phyloP scores from a whole-genome alignment of 805 yeast genomes.

The Suhomyces vadensis region DNA sequence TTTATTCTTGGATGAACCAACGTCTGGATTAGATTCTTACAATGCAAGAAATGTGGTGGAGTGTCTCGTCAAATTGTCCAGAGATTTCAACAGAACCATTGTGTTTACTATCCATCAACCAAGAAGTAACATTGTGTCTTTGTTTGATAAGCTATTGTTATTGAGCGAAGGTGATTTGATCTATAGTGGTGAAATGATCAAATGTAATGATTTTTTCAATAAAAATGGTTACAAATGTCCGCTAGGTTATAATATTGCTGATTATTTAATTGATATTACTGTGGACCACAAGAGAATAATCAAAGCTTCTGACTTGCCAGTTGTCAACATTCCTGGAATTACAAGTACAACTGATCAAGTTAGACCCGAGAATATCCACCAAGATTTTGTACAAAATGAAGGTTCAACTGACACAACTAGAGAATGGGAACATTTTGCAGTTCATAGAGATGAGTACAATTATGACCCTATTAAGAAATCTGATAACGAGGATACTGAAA shows the following conservation, averaged over 20 bases:
- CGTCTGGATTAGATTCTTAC: conserved; percentile 92
- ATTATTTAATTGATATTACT: conserved; percentile 87
- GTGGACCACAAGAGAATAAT: conserved; percentile 53
- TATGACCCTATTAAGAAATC: conserved; percentile 20
- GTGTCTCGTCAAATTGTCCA: conserved; percentile 74
- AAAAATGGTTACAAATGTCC: conserved; percentile 83
- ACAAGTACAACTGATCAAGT: conserved; percentile 7
- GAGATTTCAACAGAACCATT: conserved; percentile 81
- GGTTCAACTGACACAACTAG: conserved; percentile 57
- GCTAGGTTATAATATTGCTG: conserved; percentile 88
- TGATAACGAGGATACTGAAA: conserved; percentile 18
- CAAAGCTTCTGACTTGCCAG: conserved; percentile 7
- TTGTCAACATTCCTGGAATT: conserved; percentile 8
- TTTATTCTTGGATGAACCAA: conserved; percentile 85
- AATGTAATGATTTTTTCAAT: conserved; percentile 73
- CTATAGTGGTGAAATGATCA: conserved; percentile 81
- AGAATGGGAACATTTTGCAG: conserved; percentile 87
- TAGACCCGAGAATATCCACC: conserved; percentile 25
- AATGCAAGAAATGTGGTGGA: conserved; percentile 92
- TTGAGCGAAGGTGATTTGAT: conserved; percentile 83
- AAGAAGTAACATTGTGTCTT: conserved; percentile 88
- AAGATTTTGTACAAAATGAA: conserved; percentile 26
- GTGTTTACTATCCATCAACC: conserved; percentile 97
- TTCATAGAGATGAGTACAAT: conserved; percentile 70
- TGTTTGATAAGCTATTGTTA: conserved; percentile 79